Base-by-base conservation (phyloP, 768 basidiomycete species). In the Amanita fuliginea region DNA sequence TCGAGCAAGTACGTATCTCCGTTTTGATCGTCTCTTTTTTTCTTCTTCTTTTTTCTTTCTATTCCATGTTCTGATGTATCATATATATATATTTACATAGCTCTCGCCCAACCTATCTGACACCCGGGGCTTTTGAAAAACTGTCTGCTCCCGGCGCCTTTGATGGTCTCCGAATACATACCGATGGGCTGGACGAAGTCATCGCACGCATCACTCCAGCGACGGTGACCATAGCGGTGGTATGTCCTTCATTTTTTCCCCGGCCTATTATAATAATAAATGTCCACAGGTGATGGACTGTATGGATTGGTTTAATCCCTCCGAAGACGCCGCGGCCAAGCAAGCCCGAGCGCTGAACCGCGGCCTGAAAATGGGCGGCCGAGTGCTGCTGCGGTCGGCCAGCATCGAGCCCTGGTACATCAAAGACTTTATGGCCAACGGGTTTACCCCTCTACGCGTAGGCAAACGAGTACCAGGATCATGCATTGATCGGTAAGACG, bases 281-380 rank as follows among this genome's bases (percentile, higher is more conserved):
- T n/a, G n/a, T n/a, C n/a, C 22, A 24, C 6, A 85, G 24, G 69
- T 85, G 50, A 86, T 86, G 84, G 84, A 86, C 60, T 78, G 80
- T 43, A 69, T 83, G 43, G 80, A 81, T 55, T 78, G 75, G 70
- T 76, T 78, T 46, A 54, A 70, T 0, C 76, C 77, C 0, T 70
- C 72, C 3, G 67, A 73, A 13, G 60, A 62, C 34, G 70, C 74
- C 7, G 64, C 69, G 1, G 73, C 78, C 32, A 70, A 73, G 32
- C 81, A 85, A 58, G 68, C 81, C 16, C 56, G 59, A 1, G 74
- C 82, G 54, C 70, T 84, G 41, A 64, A 69, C 44, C 68, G 80
- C 1, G 81, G 78, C 1, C 60, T 84, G n/a, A 65, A 71, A 0
- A 60, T 70, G 0, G 79, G 77, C 0, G 86, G 85, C 0, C 67